These are phyloP conservation scores for Rhypophila decipiens DNA, from an alignment of 495 filamentous ascomycete species.

Conservation along the genomic window DNA sequence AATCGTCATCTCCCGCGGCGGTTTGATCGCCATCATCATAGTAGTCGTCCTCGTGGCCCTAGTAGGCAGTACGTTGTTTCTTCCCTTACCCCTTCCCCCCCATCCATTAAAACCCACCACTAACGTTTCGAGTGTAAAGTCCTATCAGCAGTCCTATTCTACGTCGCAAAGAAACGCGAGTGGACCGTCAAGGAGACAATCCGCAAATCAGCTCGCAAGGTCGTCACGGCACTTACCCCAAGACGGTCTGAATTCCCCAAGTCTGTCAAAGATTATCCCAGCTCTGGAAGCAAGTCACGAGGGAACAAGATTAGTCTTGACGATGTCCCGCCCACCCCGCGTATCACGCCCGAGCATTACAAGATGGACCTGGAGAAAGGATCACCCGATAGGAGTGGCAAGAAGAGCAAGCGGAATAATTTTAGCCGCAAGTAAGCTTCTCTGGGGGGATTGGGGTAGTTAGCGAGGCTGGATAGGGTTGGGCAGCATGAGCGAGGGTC, in stretches of 20 bases:
- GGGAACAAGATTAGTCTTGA: constrained; percentile 33
- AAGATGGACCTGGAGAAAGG: constrained; percentile 50
- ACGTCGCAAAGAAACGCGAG: constrained; percentile 50
- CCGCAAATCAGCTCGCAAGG: constrained; percentile 45
- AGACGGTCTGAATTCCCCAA: constrained; percentile 48
- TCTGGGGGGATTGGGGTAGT: too few relatives aligned
- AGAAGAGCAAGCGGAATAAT: constrained; percentile 29
- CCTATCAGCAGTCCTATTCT: constrained; percentile 43
- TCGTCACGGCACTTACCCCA: constrained; percentile 48
- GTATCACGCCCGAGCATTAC: constrained; percentile 29
- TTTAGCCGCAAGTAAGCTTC: constrained; percentile 24
- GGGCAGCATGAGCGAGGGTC: too few relatives aligned
- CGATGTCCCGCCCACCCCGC: constrained; percentile 47
- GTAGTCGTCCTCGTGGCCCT: constrained; percentile 52
- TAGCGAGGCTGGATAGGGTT: too few relatives aligned
- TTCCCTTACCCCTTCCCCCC: not conserved
- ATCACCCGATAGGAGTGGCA: constrained; percentile 15
- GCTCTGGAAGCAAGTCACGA: constrained; percentile 16
- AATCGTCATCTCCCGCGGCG: constrained; percentile 50
- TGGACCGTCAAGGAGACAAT: constrained; percentile 50
- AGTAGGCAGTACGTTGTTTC: constrained; percentile 44
- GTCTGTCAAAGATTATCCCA: constrained; percentile 45
- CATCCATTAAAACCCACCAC: not conserved
- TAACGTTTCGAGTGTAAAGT: constrained; percentile 26
- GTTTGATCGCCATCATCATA: constrained; percentile 55